Base-by-base conservation (phyloP, 352 stramenopile genomes). In the Globisporangium cederbergense region DNA sequence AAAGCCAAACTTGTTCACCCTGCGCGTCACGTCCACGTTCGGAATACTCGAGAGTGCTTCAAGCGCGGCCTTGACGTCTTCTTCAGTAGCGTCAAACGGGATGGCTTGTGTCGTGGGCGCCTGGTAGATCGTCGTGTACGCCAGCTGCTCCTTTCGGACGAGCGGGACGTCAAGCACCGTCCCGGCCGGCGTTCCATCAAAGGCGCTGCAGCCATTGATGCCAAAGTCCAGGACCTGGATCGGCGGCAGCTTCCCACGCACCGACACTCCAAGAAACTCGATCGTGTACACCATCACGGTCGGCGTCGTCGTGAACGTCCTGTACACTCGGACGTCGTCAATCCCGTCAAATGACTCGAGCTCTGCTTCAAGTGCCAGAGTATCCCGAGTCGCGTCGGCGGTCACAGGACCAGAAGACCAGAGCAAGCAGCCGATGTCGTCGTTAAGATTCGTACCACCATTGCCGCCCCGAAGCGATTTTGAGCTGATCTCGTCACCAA, bases 41-140 rank as follows among this genome's bases (percentile, higher is more conserved):
- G 88, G 86, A 18, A 98, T 80, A 20, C 86, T 84, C 14, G 77
- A 86, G 18, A 99, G 76, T 14, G 79, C 74, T 69, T 99, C 93
- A 2, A 99, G 75, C 8, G 91, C 96, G 40, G 89, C 83, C 75
- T 98, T 98, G 38, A 99, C 79, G 58, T 98, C 95, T 36, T 81
- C 71, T 34, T 95, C 84, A 16, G 73, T 86, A 6, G 95, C 95
- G 60, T 98, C 83, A 62, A 96, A 98, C 0, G 90, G 88, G 42
- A 99, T 97, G 20, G 84, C 69, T 40, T 70, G 66, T 0, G 96
- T 98, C 13, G 89, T 98, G 38, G 97, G 87, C 1, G 95, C 83
- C 46, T 89, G 82, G 65, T 98, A 98, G 54, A 98, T 77, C 4
- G 91, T 95, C 11, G 91, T 68, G 62, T 78, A 88, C 5, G 86